These are phyloP conservation scores for Discostella pseudostelligera DNA, from an alignment of 108 stramenopile genomes.

Conservation along the genomic window DNA sequence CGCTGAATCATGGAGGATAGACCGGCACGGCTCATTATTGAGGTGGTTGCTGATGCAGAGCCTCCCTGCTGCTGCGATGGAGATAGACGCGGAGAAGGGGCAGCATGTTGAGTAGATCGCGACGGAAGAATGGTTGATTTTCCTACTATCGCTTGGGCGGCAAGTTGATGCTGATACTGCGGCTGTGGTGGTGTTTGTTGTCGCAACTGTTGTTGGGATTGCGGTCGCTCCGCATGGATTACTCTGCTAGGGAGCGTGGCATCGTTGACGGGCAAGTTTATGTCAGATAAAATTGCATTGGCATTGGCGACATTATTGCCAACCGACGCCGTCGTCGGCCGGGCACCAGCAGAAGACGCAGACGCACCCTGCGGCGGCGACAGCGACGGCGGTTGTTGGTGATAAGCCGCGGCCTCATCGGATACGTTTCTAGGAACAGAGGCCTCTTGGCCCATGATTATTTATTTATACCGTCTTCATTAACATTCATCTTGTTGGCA, in stretches of 20 bases:
- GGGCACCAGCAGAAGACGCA: neutral
- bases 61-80: neutral
- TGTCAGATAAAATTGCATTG: neutral
- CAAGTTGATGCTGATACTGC: constrained; percentile 11
- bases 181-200: constrained; percentile 18
- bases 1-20: constrained; percentile 44
- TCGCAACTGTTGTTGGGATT: constrained; percentile 5
- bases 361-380: constrained; percentile 8
- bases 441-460: constrained; percentile 38
- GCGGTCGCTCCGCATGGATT: constrained; percentile 4
- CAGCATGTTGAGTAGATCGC: neutral
- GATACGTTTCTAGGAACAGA: constrained; percentile 21
- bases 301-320: neutral
- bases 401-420: constrained; percentile 7
- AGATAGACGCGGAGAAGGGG: neutral
- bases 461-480: neutral
- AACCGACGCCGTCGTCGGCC: constrained; percentile 8
- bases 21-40: constrained; percentile 36
- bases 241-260: neutral
- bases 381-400: neutral
- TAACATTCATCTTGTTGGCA: too few relatives aligned
- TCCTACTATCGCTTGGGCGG: neutral
- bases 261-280: neutral
- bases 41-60: constrained; percentile 7
- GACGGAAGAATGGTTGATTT: constrained; percentile 4